These are phyloP conservation scores for Colletotrichum magnum DNA, from an alignment of 2,329 filamentous ascomycete species.

Conservation along the genomic window DNA sequence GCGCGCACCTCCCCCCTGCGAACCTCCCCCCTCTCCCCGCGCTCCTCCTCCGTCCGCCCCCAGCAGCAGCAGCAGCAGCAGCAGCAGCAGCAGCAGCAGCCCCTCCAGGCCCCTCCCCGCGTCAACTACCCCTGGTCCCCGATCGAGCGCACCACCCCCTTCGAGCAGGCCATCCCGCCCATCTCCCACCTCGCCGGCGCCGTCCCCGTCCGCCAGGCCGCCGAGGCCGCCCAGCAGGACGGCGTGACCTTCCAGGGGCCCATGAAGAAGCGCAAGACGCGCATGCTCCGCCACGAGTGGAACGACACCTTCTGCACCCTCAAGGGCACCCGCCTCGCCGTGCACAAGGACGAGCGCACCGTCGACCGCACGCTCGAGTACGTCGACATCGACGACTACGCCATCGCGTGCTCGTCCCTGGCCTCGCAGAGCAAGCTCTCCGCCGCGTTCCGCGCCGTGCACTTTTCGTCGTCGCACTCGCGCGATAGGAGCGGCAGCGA, in stretches of 20 bases:
- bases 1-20: conserved; percentile 52
- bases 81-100: conserved; percentile 47
- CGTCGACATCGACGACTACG: conserved; percentile 91
- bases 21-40: conserved; percentile 52
- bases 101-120: conserved; percentile 67
- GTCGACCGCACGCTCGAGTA: conserved; percentile 77
- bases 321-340: conserved; percentile 79
- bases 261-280: conserved; percentile 95
- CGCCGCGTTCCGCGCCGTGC: conserved; percentile 87
- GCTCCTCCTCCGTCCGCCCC: conserved; percentile 42
- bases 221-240: conserved; percentile 53
- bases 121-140: conserved; percentile 70
- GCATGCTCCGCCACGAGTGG: conserved; percentile 93
- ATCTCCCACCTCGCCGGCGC: conserved; percentile 39
- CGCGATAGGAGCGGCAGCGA: conserved; percentile 69
- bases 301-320: conserved; percentile 92
- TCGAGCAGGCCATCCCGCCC: conserved; percentile 62
- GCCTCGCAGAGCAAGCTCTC: conserved; percentile 85
- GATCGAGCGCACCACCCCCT: conserved; percentile 56
- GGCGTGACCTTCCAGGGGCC: conserved; percentile 83
- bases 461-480: conserved; percentile 68
- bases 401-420: conserved; percentile 85
- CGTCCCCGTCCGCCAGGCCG: conserved; percentile 42
- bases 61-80: conserved; percentile 47
- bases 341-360: conserved; percentile 76